A percentile compares a stretch with the other conserved stretches of the same genome.
These are phyloP conservation scores for Penicillium sp. DNA, from an alignment of 2,329 filamentous ascomycete genomes.

Conservation along the genomic window DNA sequence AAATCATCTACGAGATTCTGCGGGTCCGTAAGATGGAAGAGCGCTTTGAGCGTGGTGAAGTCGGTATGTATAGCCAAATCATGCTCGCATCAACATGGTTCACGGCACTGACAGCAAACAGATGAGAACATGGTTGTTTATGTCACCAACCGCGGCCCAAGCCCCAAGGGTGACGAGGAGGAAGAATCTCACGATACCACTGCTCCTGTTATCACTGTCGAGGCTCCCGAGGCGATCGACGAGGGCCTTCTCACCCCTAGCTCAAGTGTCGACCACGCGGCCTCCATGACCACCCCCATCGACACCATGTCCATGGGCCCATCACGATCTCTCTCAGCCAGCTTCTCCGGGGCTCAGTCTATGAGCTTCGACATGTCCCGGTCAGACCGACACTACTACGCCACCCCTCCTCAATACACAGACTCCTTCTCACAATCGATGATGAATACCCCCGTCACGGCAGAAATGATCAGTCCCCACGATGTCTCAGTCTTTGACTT, in stretches of 20 bases:
- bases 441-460: slow-evolving; percentile 22
- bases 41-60: slow-evolving; percentile 36
- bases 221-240: slow-evolving; percentile 25
- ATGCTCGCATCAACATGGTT: background rate
- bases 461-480: slow-evolving; percentile 26
- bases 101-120: slow-evolving; percentile 7
- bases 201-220: slow-evolving; percentile 6
- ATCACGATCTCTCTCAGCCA: slow-evolving; percentile 18
- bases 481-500: slow-evolving; percentile 30
- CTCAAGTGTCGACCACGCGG: slow-evolving; percentile 21
- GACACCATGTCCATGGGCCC: slow-evolving; percentile 17
- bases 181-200: slow-evolving; percentile 23
- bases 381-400: slow-evolving; percentile 25
- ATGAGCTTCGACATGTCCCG: slow-evolving; percentile 24
- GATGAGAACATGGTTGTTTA: slow-evolving; percentile 34
- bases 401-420: slow-evolving; percentile 24
- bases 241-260: slow-evolving; percentile 23
- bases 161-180: slow-evolving; percentile 28
- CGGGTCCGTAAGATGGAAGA: slow-evolving; percentile 37
- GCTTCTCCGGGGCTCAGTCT: slow-evolving; percentile 28
- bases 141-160: slow-evolving; percentile 33
- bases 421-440: slow-evolving; percentile 26
- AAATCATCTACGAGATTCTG: slow-evolving; percentile 39
- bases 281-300: slow-evolving; percentile 22
- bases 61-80: slow-evolving; percentile 26